Evolutionary conservation across 257 asterid species (phyloP), one percentile per base, ranked within the genome.

Genomic region (Cruciata laevipes): DNA sequence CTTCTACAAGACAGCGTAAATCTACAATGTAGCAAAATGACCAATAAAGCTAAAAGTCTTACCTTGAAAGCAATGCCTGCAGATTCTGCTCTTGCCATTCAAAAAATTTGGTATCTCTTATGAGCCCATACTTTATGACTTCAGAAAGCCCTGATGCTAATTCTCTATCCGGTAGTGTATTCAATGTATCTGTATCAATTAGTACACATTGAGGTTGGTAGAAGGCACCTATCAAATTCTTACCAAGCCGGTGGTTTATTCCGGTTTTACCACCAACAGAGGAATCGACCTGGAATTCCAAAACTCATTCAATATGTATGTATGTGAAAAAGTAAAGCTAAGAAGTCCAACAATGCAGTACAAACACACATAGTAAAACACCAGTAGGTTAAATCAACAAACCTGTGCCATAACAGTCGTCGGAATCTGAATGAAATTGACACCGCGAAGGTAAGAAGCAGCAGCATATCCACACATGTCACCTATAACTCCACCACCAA

Each of bases 351-450:
- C 30, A 18, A 51, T n/a, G 51, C 13, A 52, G 16, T 52, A 55
- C 20, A 3, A 57, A 27, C 60, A 59, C 27, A 13, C 16, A 5
- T 72, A 35, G 61, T 61, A 58, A 58, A 14, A 51, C 57, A 44
- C 44, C 25, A 21, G 55, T 30, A 52, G 52, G 23, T 31, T 18
- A 20, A 30, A 21, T 12, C 62, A 37, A 64, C 66, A 33, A n/a
- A 94, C 99, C 99, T 94, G 99, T 44, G 99, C 96, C 97, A 94
- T 94, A 74, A 90, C 99, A 59, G 99, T 94, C 3, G 99, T 90
- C 5, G 99, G 99, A 77, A 90, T 90, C 88, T 90, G 99, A 81
- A 94, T 88, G 79, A 94, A 94, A 81, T 88, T 94, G 73, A 94
- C 97, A 73, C 99, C 99, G 14, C 96, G 95, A 47, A 94, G 96